Conservation (phyloP, 441 rosid genomes). For the Populus tomentosa region DNA sequence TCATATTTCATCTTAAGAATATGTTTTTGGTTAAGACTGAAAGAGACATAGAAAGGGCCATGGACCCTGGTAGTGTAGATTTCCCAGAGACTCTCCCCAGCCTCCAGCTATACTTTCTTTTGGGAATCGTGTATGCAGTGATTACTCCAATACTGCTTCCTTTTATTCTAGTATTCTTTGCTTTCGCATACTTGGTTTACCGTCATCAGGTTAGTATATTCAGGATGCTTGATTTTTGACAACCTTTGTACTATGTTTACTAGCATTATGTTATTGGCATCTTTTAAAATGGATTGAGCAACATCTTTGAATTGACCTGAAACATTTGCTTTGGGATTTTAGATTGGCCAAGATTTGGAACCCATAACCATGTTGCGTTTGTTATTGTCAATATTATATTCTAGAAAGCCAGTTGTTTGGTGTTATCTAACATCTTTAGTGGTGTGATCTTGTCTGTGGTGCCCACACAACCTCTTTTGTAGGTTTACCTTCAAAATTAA, state of each 20-base stretch:
- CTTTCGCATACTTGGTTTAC: constrained; percentile 83
- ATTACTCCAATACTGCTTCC: constrained; percentile 97
- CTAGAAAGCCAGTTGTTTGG: background rate
- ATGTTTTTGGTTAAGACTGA: constrained; percentile 89
- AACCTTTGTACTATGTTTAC: background rate
- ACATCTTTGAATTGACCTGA: background rate
- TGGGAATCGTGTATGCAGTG: constrained; percentile 91
- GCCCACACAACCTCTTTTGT: too few relatives aligned
- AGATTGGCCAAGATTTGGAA: background rate
- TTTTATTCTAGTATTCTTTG: constrained; percentile 81
- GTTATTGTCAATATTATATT: background rate
- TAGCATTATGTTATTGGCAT: background rate
- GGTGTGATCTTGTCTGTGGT: too few relatives aligned
- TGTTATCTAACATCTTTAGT: too few relatives aligned
- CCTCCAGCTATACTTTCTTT: constrained; percentile 86
- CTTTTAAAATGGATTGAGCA: background rate
- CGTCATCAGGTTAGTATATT: constrained; percentile 82
- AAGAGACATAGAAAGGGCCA: constrained; percentile 72
- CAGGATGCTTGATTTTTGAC: background rate
- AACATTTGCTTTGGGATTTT: background rate
- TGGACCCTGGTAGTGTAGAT: constrained; percentile 82
- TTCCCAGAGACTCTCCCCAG: constrained; percentile 83
- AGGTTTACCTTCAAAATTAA: too few relatives aligned
- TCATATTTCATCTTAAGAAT: constrained; percentile 88
- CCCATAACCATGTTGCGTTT: background rate